Base-by-base conservation (phyloP, 2,329 filamentous ascomycete species). In the Pseudocercospora crystallina region DNA sequence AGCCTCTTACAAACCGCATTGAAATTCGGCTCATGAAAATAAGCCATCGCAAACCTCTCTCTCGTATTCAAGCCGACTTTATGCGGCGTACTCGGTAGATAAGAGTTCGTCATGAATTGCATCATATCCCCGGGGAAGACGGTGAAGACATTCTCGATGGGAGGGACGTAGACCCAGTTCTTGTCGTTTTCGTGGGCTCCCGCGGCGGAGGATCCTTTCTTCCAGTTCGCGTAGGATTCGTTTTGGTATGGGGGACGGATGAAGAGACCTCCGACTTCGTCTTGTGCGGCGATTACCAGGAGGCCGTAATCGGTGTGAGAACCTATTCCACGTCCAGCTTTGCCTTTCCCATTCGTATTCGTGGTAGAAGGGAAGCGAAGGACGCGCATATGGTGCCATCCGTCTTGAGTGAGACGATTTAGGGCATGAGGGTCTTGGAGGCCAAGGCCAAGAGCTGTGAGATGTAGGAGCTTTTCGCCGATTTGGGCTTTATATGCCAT, bases 341-440 rank as follows among this genome's bases (percentile, higher is more conserved):
- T 53, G 5, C 50, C 50, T 48, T 49, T 53, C 13, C 40, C 50
- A 14, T 53, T 53, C 4, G 50, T 49, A 10, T 30, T 26, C 12
- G 41, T 36, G 1, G 35, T 49, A 3, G 50, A 12, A 8, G 50
- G 50, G 20, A 53, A 53, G 5, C 50, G 26, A 9, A 53, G 34
- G 8, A 53, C 50, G 13, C 50, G 20, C 50, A 53, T 53, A 20
- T 53, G 50, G 20, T 53, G 50, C 50, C 50, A 53, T 3, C 51
- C 51, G 12, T 54, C 45, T 10, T 37, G 40, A 5, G 45, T 51
- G 3, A 51, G n/a, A 8, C 43, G 47, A 9, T 36, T 42, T 10
- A 51, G 34, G 5, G 43, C 37, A 14, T 45, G 20, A 10, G 33
- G 45, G 29, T 53, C 37, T 8, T 35, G 13, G 8, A 53, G 46